These are phyloP conservation scores for Neurospora cerealis DNA, from an alignment of 495 filamentous ascomycete species.

Conservation along the genomic window DNA sequence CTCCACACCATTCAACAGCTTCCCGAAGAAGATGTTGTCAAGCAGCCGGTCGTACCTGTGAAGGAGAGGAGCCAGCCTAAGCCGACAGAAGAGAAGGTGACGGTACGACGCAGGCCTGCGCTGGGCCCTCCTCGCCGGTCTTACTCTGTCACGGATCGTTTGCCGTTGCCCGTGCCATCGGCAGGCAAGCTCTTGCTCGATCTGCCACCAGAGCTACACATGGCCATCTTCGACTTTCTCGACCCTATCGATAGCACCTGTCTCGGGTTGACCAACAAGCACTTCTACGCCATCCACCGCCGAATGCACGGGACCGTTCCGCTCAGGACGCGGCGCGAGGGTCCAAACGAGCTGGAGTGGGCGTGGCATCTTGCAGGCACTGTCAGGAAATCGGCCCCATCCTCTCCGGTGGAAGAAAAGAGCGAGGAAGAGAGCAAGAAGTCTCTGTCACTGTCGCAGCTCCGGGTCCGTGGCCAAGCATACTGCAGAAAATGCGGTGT, in stretches of 20 bases:
- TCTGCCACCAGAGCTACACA: conserved; percentile 50
- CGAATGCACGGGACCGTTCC: conserved; percentile 39
- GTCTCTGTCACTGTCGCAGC: conserved; percentile 16
- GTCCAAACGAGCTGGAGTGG: conserved; percentile 46
- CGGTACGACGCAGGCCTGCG: conserved; percentile 9
- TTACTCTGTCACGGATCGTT: conserved; percentile 39
- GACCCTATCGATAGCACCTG: conserved; percentile 45
- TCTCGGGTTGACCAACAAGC: conserved; percentile 41
- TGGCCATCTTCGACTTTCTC: conserved; percentile 43
- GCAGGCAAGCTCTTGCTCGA: conserved; percentile 27
- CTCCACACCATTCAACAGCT: conserved; percentile 12
- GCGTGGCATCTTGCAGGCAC: conserved; percentile 41
- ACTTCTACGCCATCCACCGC: conserved; percentile 43
- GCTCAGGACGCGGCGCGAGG: conserved; percentile 35
- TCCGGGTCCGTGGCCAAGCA: conserved; percentile 34
- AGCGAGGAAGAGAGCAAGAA: conserved; percentile 6
- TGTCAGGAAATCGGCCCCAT: conserved; percentile 10
- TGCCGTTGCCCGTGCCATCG: conserved; percentile 32
- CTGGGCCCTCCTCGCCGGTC: conserved; percentile 30
- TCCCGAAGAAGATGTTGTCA: not conserved
- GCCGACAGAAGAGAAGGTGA: not conserved
- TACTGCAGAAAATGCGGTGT: conserved; percentile 44
- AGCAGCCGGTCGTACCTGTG: not conserved
- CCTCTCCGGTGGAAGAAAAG: conserved; percentile 1
- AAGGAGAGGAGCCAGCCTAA: conserved; percentile 1